Conservation (phyloP, 1,139 yeast genomes). For the Zygosaccharomyces sapae region DNA sequence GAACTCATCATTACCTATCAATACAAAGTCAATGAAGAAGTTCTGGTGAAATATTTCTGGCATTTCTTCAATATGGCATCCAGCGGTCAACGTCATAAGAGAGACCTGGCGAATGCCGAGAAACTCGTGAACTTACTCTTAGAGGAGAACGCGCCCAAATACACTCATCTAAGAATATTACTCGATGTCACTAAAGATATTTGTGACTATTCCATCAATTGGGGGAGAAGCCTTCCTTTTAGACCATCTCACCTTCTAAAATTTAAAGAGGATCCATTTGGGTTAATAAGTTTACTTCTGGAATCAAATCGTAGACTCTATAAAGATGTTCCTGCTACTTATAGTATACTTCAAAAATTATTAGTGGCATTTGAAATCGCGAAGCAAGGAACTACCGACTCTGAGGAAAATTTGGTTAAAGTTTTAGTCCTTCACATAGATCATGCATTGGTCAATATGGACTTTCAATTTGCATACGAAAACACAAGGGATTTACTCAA, state of each 20-base stretch:
- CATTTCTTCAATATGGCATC: constrained; percentile 48
- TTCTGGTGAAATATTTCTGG: constrained; percentile 47
- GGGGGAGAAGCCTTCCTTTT: constrained; percentile 39
- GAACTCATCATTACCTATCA: constrained; percentile 15
- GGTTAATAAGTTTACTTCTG: constrained; percentile 43
- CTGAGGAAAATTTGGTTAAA: constrained; percentile 27
- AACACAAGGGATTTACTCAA: constrained; percentile 38
- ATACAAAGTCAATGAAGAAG: constrained; percentile 21
- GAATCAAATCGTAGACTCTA: constrained; percentile 57
- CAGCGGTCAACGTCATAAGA: constrained; percentile 47
- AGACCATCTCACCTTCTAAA: constrained; percentile 40
- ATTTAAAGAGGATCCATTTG: constrained; percentile 32
- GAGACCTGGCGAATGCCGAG: constrained; percentile 44
- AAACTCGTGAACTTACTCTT: constrained; percentile 42
- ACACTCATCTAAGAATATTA: constrained; percentile 35
- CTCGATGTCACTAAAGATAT: constrained; percentile 38
- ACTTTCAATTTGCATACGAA: constrained; percentile 51
- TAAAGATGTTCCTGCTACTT: constrained; percentile 44
- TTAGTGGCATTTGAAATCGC: constrained; percentile 35
- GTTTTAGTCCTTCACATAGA: constrained; percentile 54
- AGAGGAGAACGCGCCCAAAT: constrained; percentile 36
- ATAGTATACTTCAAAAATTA: constrained; percentile 43
- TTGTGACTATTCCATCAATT: constrained; percentile 39
- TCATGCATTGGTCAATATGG: constrained; percentile 50
- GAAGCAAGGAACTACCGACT: not conserved